Evolutionary conservation across 768 basidiomycete genomes (phyloP), one percentile per base, ranked within the genome.

Genomic region (Amanita rubescens): DNA sequence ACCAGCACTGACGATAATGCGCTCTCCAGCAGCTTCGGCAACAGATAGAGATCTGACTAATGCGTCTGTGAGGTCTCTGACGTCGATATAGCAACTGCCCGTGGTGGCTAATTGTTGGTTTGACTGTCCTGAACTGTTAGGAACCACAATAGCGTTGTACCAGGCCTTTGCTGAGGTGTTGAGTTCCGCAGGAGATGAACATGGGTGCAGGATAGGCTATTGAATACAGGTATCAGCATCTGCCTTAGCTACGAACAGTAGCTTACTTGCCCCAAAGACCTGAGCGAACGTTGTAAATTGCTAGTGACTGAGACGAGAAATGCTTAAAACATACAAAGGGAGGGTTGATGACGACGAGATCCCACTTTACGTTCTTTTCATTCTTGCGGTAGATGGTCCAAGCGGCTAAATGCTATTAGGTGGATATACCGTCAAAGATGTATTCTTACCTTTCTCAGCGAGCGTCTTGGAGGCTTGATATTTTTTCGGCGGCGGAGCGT

Each of bases 391-490:
- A 62, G 57, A 75, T 72, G 1, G 70, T 65, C 73, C 71, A 75
- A 14, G 70, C 71, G 19, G 76, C 75, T 76, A 37, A 15, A 34
- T 19, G 5, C 12, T 8, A n/a, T 5, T 3, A 17, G 7, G 8
- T 38, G 14, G 37, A n/a, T 38, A 38, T 17, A 17, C n/a, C 37
- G 14, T 7, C 17, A 3, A n/a, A 34, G 11, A 17, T 17, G n/a
- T 8, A 9, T 50, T 55, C 49, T 6, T 52, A 77, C 81, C 74
- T 66, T 69, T 72, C 66, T 90, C 88, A 0, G 85, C 82, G 1
- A 86, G 69, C 2, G 72, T 75, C 70, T 90, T 89, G 15, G 78
- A 80, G 2, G 82, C 80, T 19, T 71, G 60, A 62, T 90, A 89
- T 58, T 76, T 80, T 17, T 65, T 55, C n/a, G 63, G 56, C 0